Evolutionary conservation across 2,329 filamentous ascomycete species (phyloP), one percentile per base, ranked within the genome.

Genomic region (Mycocentrospora acerina): DNA sequence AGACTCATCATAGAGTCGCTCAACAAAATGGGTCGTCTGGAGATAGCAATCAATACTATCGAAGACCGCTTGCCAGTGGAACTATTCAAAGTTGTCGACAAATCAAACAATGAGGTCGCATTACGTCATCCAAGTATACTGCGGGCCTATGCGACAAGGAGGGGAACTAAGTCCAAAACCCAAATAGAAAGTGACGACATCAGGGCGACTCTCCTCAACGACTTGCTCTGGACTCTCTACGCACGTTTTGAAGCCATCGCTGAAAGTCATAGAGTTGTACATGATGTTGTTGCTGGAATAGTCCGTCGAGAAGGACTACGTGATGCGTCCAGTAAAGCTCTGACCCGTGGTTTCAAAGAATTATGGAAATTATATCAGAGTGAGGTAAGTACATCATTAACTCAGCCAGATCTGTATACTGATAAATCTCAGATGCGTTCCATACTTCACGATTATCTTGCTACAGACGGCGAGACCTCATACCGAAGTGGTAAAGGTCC

Each of bases 321-420:
- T 34, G 77, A 79, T 38, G 58, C 59, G 15, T 82, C 66, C 73
- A 64, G 56, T 32, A 85, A 72, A 72, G 77, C 80, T 1, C 76
- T 97, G 33, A 84, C 89, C 5, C 84, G 89, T 38, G 90, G 90
- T 39, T 98, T 98, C 70, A 93, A 91, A 60, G 93, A 97, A 69
- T 73, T 98, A 27, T 98, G 94, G 94, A 95, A 96, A 62, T 74
- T 98, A 7, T 91, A 96, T 59, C 93, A 98, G 62, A 97, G 94
- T 67, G 93, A 98, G 64, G 63, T 63, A 46, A 29, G 51, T 13
- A 18, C n/a, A 12, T 9, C 17, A 6, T 13, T n/a, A 11, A 15
- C 5, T 14, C 7, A 5, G 3, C 4, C 12, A 4, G 9, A 15
- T 14, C 3, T 22, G 4, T 11, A 30, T 29, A 27, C 40, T 55